A percentile compares a stretch with the other conserved stretches of the same genome.
These are phyloP conservation scores for Tetratostichococcus sp. DNA, from an alignment of 139 green algal species.

Conservation along the genomic window DNA sequence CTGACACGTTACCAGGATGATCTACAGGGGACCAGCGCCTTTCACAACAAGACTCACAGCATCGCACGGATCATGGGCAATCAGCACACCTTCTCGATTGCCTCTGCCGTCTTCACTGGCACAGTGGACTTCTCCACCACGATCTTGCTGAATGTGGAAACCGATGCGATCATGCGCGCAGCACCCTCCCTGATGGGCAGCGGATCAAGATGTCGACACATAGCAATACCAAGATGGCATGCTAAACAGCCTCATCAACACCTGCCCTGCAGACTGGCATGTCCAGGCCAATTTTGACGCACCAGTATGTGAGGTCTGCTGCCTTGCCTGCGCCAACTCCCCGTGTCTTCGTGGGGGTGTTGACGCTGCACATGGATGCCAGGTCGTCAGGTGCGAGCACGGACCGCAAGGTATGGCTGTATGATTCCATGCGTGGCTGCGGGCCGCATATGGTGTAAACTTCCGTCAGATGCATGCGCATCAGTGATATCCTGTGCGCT, in stretches of 20 bases:
- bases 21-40: too few relatives aligned
- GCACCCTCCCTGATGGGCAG: slow-evolving; percentile 78
- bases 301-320: slow-evolving; percentile 98
- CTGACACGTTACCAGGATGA: too few relatives aligned
- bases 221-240: too few relatives aligned
- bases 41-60: too few relatives aligned
- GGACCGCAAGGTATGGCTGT: too few relatives aligned
- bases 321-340: slow-evolving; percentile 95
- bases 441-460: too few relatives aligned
- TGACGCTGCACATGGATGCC: slow-evolving; percentile 66
- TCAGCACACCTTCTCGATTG: slow-evolving; percentile 83
- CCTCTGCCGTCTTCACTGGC: slow-evolving; percentile 98
- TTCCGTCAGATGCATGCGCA: too few relatives aligned
- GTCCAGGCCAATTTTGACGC: too few relatives aligned
- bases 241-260: too few relatives aligned
- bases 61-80: not conserved
- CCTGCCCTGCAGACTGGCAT: too few relatives aligned
- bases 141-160: slow-evolving; percentile 87
- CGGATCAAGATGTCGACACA: not conserved
- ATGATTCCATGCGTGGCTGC: too few relatives aligned
- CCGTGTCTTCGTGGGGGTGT: slow-evolving; percentile 97
- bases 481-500: too few relatives aligned
- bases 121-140: slow-evolving; percentile 99
- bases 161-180: slow-evolving; percentile 86
- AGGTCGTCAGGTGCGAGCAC: not conserved